Percentiles rank a stretch among this genome's conserved stretches.
These are phyloP conservation scores for Paramecium bursaria DNA, from an alignment of 73 alveolate genomes.

Conservation along the genomic window DNA sequence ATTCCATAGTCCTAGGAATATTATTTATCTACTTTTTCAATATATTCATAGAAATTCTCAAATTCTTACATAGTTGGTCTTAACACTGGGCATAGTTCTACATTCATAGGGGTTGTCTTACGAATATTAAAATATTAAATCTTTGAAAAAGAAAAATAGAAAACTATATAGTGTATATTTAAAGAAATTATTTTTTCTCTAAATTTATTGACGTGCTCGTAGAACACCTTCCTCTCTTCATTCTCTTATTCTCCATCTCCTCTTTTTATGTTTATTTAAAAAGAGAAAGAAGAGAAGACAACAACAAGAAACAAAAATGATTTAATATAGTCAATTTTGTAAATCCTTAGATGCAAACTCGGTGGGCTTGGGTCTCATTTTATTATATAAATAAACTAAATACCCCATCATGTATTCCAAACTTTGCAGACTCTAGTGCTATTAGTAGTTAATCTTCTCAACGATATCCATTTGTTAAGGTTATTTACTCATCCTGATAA, in stretches of 20 bases:
- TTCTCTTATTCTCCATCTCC: neutral
- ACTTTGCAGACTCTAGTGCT: neutral
- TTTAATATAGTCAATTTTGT: too few species aligned
- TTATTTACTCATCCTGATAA: neutral
- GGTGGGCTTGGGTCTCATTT: neutral
- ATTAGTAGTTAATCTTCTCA: neutral
- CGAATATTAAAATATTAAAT: neutral
- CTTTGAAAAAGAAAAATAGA: neutral
- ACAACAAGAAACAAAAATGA: too few species aligned
- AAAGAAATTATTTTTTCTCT: too few species aligned
- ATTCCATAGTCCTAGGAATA: slow-evolving; percentile 78
- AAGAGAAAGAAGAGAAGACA: too few species aligned
- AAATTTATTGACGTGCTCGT: neutral
- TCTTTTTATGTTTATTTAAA: too few species aligned
- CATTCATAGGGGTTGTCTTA: slow-evolving; percentile 34
- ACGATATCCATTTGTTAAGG: neutral
- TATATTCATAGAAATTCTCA: slow-evolving; percentile 71
- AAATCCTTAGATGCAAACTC: too few species aligned
- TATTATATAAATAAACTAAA: neutral
- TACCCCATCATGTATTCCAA: neutral
- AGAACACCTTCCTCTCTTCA: neutral
- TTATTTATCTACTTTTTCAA: slow-evolving; percentile 78
- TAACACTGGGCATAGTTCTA: slow-evolving; percentile 78
- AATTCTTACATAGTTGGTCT: slow-evolving; percentile 83
- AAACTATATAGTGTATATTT: neutral